Evolutionary conservation across 2,329 filamentous ascomycete species (phyloP).

Genomic region (Alternaria burnsii): DNA sequence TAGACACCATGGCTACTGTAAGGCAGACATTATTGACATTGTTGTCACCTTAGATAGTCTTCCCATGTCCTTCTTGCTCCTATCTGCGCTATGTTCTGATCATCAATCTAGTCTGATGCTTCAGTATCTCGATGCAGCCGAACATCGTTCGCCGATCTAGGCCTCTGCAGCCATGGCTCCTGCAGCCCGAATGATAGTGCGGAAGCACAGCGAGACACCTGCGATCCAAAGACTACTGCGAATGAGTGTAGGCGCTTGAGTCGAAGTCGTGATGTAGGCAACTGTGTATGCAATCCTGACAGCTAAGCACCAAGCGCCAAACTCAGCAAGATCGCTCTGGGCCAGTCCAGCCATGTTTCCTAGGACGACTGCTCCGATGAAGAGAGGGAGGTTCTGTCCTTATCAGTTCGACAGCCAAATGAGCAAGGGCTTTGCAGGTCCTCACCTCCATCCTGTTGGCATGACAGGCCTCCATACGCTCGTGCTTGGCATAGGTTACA

Average conservation of each 20-base stretch:
- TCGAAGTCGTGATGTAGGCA: conserved; percentile 47
- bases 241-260: conserved; percentile 28
- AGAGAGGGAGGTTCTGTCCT: conserved; percentile 53
- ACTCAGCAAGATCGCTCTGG: conserved; percentile 46
- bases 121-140: neutral
- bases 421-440: neutral
- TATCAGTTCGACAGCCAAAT: neutral
- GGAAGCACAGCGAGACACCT: conserved; percentile 32
- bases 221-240: conserved; percentile 33
- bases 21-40: conserved; percentile 2
- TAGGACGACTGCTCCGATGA: conserved; percentile 54
- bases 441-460: conserved; percentile 55
- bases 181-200: conserved; percentile 32
- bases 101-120: neutral
- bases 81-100: neutral
- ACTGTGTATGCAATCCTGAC: conserved; percentile 49
- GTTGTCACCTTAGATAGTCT: neutral
- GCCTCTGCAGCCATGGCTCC: conserved; percentile 25
- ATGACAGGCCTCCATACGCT: conserved; percentile 57
- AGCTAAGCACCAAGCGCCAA: conserved; percentile 49
- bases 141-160: neutral
- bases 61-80: neutral
- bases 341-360: conserved; percentile 53
- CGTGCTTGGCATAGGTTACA: conserved; percentile 52
- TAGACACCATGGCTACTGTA: neutral